Base-by-base conservation (phyloP, 345 rosid species). In the Rhizophora mangle region DNA sequence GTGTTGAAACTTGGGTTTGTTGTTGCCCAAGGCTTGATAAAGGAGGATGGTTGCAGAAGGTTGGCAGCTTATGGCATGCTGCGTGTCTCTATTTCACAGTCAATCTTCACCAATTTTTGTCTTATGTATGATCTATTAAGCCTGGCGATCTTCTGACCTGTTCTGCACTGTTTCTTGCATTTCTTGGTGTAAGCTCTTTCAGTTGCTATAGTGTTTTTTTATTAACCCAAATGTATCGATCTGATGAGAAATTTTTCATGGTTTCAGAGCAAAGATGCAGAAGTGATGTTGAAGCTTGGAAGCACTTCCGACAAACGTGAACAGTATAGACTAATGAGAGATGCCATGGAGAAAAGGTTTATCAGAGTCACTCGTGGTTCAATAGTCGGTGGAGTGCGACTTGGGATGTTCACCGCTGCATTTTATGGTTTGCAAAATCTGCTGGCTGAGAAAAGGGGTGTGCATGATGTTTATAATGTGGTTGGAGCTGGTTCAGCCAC, bases 401-500 rank as follows among this genome's bases (percentile, higher is more conserved):
- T 95, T 70, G 97, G 99, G 56, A 78, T 86, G 90, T 95, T 89
- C 73, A 95, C 96, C 27, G 97, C 99, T 60, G 88, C 82, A 0
- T 94, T 88, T 76, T 95, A 47, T 47, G 81, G 96, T 68, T 69
- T 95, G 52, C 96, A 94, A 60, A 86, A 92, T 72, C 72, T 92
- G 70, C 81, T 94, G 43, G 91, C 96, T 58, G 96, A 94, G 85
- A 83, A 85, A 27, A 83, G 93, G 54, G 92, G 89, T 49, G 84
- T 87, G 10, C 95, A 88, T 71, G 97, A 92, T 81, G 87, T 89
- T 75, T 82, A 76, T 80, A 92, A 89, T 78, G 80, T 88, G 15
- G 96, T 82, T 11, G 97, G 96, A 68, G 97, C 96, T 62, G 97
- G 96, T 78, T 92, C 99, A 37, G 96, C 96, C 49, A 88, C 99